Conservation (phyloP, 805 yeast species). For the Cyberlindnera maclurae region DNA sequence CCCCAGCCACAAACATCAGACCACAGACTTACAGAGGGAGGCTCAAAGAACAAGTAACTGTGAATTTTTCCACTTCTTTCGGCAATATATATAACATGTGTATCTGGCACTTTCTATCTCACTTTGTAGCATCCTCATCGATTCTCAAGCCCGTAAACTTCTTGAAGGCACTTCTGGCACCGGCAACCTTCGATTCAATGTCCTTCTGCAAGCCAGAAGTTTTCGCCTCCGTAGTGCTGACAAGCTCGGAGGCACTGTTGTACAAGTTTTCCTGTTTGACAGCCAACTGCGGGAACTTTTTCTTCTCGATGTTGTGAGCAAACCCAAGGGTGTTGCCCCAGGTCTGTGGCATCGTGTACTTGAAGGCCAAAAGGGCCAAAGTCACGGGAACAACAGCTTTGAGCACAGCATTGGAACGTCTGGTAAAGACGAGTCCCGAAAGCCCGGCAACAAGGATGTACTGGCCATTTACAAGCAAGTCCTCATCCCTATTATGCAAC, state of each 20-base stretch:
- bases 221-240: constrained; percentile 32
- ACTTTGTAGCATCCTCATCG: constrained; percentile 52
- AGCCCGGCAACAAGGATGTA: constrained; percentile 64
- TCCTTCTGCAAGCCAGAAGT: constrained; percentile 25
- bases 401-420: constrained; percentile 53
- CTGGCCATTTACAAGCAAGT: constrained; percentile 60
- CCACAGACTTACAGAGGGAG: no score
- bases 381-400: constrained; percentile 50
- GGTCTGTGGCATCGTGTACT: constrained; percentile 66
- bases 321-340: constrained; percentile 52
- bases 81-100: no score
- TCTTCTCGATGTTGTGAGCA: constrained; percentile 54
- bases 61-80: no score
- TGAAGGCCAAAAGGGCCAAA: constrained; percentile 60
- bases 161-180: constrained; percentile 27
- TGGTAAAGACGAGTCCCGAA: constrained; percentile 66
- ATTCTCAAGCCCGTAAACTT: constrained; percentile 61
- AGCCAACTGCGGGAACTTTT: constrained; percentile 57
- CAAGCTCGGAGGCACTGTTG: constrained; percentile 38
- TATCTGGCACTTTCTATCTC: constrained; percentile 22
- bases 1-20: no score
- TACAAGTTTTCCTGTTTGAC: constrained; percentile 47
- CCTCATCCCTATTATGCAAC: constrained; percentile 60
- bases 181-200: constrained; percentile 16
- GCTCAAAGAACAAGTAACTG: no score